Base-by-base conservation (phyloP, 2,329 filamentous ascomycete species). In the Penicillium decumbens region DNA sequence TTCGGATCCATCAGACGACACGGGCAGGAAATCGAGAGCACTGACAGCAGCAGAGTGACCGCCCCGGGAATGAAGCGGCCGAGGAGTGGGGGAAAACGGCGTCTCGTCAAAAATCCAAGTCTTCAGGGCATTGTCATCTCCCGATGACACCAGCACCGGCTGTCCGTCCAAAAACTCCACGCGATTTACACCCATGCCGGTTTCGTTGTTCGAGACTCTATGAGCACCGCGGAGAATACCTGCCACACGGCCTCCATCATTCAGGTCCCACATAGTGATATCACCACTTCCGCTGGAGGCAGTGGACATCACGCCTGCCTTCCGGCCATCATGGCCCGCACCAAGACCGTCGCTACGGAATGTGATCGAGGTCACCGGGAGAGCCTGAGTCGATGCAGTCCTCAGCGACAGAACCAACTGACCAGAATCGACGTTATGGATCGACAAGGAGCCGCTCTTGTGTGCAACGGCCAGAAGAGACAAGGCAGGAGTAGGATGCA, bases 81-180 rank as follows among this genome's bases (percentile, higher is more conserved):
- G 82, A 2, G 93, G 93, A 9, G 91, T 79, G 0, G 91, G 84
- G 0, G 88, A 93, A 67, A 95, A 95, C 0, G 92, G 91, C 0
- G 85, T 85, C 67, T 95, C 86, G 63, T 97, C 92, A 61, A 96
- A 95, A 53, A 97, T 93, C 92, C 92, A 96, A 4, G 90, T 91
- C 67, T 92, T 95, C 51, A 98, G 75, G 8, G 91, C 89, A 71
- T 98, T 98, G 68, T 98, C 93, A 41, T 88, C 78, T 4, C 93
- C 95, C 56, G 89, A 93, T 8, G 90, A 95, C 25, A 97, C 77
- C 37, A 98, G 80, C 2, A 97, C 86, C 4, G 89, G 87, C 67
- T 98, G 95, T 0, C 91, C 92, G 13, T 85, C 76, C 9, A 98
- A 77, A 62, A 98, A 98, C 62, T 96, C 89, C 18, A 95, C 76